Evolutionary conservation across 2,329 filamentous ascomycete species (phyloP), one percentile per base, ranked within the genome.

Genomic region (Zopfia rhizophila): DNA sequence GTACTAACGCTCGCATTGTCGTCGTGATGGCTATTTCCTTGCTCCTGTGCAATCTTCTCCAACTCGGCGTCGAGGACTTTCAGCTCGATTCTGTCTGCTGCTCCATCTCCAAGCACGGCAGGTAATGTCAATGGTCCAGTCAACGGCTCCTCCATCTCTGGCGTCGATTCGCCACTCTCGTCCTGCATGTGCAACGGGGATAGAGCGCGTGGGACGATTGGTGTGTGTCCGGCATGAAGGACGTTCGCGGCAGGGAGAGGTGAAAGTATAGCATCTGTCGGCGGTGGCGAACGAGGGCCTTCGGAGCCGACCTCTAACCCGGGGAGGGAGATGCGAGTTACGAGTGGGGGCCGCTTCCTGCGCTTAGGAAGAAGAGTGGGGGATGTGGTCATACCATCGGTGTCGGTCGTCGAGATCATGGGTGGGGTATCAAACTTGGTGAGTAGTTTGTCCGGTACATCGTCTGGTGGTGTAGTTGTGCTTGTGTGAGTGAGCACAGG

Each of bases 211-310:
- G 65, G 60, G 13, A 65, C 51, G 27, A 70, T 48, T 10, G 70
- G 70, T 1, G 70, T 72, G 42, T 72, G 70, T 3, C 70, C 70
- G 11, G 70, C 70, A 48, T 69, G 61, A 19, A 64, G 61, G 23
- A 35, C 65, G 38, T 72, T 71, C 22, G 62, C 60, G 22, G 57
- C 61, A 7, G 69, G 69, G 4, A 71, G 48, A 2, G 70, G 70
- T 5, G 67, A 70, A 18, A 71, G 45, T 27, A 60, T 23, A 5
- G 60, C 58, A 18, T 61, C 54, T 16, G 68, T 69, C 11, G 65
- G 59, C 2, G 66, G 65, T 18, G 69, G 69, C 5, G 66, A 71
- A 1, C 45, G 47, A 12, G 67, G 63, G 16, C 55, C 53, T 32
- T 71, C 61, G 14, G 61, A 51, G 23, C 62, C 50, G 13, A 63